Evolutionary conservation across 2,329 filamentous ascomycete species (phyloP), one percentile per base, ranked within the genome.

Genomic region (Camptophora hylomeconis): DNA sequence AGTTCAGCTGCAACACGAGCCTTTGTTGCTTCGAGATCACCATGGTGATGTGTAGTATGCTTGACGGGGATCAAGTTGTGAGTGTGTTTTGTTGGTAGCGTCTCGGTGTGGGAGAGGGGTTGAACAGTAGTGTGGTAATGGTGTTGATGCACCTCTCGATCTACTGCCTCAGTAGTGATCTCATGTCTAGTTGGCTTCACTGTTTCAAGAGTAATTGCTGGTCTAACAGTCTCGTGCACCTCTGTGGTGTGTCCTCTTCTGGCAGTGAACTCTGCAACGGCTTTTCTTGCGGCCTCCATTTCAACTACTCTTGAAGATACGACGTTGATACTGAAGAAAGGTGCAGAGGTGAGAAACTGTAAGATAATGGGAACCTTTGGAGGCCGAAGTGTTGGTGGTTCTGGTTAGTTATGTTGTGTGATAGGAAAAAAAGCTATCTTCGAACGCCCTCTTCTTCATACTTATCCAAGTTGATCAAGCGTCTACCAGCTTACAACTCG

Each of bases 101-200:
- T 59, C 45, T 69, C 69, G 38, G 61, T 53, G 41, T 71, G 59
- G n/a, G 57, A 33, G 14, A 82, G 54, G 0, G 76, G 76, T 53
- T 81, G 76, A 1, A 80, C 57, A 0, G 71, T 72, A 25, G 72
- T 77, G 50, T 81, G 74, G 49, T 79, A 72, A 44, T 81, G 76
- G 35, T 80, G 71, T 48, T 80, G 75, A 46, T 81, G 75, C 3
- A 80, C 58, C 43, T 81, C 76, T 41, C 67, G 69, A 47, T 81
- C 72, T 15, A 80, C 51, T 5, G 72, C 75, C 2, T 69, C 75
- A 13, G 58, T 63, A 7, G 69, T 42, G 10, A 74, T 54, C 45
- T 80, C 72, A 31, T 78, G 73, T 21, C 64, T 52, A n/a, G 67
- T 63, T 23, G 67, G 68, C 35, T 60, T 66, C 24, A 80, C 51